Evolutionary conservation across 1,284 basidiomycete genomes (phyloP), one percentile per base, ranked within the genome.

Genomic region (Meira nashicola): DNA sequence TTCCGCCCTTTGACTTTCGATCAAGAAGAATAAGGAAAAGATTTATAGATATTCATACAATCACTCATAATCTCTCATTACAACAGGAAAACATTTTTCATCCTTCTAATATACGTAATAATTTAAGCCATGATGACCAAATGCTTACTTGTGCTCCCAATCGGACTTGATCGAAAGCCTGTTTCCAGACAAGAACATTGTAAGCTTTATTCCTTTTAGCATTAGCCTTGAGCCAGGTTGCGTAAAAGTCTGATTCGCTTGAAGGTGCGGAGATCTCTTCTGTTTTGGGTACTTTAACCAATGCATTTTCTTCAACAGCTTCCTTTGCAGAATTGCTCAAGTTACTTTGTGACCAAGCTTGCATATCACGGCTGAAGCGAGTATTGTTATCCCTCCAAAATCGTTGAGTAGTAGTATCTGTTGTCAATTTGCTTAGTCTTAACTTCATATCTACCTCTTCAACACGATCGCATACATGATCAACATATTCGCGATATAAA

Each of bases 311-410:
- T n/a, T 10, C 41, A 33, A 8, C 3, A 33, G 28, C 3, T 8
- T 33, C 28, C 28, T 33, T 33, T 33, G 8, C 8, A 8, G 28
- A 33, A 43, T 43, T 43, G 41, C 41, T 43, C 6, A 15, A n/a
- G n/a, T 21, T 41, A 19, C 23, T 28, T 25, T 39, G n/a, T 25
- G 14, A 5, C 43, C 68, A 73, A 28, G 68, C 68, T 7, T 51
- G 46, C 0, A 68, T 54, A 0, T 70, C 73, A n/a, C 65, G 63
- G 25, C 63, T 64, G 60, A 77, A 77, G 1, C 74, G 64, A 11
- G 59, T 60, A 43, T 77, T 77, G 59, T 77, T 77, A 54, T 77
- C 74, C 23, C 67, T 57, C 74, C 74, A 77, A 46, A 77, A 77
- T 40, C 74, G 71, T 59, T 77, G 73, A 58, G 75, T 73, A 59